Percentiles rank a stretch among this genome's conserved stretches.
Evolutionary conservation across 441 rosid species (phyloP).

Genomic region (Gossypium trilobum): DNA sequence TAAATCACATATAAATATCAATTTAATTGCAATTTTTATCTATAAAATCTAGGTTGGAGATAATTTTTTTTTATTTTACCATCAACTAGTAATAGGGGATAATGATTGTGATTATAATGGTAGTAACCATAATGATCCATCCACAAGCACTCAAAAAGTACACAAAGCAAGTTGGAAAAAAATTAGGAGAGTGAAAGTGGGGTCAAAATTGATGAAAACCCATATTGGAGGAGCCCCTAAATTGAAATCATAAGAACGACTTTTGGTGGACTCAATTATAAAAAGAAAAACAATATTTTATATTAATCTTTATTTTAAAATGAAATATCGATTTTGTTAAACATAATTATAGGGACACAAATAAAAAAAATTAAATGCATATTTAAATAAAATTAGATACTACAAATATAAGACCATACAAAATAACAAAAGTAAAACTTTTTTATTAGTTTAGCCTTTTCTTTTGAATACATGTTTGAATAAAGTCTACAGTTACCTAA

Average conservation of each 20-base stretch:
- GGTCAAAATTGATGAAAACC: conserved; percentile 14
- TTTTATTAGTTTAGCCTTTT: background rate
- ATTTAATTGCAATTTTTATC: background rate
- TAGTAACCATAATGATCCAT: background rate
- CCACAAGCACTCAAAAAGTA: conserved; percentile 4
- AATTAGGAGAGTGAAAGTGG: background rate
- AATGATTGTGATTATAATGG: background rate
- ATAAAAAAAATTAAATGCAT: background rate
- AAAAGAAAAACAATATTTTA: background rate
- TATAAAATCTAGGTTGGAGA: background rate
- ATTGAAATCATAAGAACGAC: conserved; percentile 3
- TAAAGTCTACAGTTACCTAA: background rate
- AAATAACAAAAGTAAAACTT: background rate
- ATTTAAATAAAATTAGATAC: background rate
- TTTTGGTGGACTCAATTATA: background rate
- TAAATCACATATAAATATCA: background rate
- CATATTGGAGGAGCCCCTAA: background rate
- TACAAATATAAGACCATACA: too few relatives aligned
- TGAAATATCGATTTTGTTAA: background rate
- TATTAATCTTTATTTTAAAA: background rate
- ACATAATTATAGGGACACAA: background rate
- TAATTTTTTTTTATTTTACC: background rate
- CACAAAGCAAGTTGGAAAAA: conserved; percentile 4
- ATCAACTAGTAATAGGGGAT: background rate
- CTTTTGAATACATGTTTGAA: background rate